Evolutionary conservation across 2,329 filamentous ascomycete genomes (phyloP).

Genomic region (Cladobotryum mycophilum): DNA sequence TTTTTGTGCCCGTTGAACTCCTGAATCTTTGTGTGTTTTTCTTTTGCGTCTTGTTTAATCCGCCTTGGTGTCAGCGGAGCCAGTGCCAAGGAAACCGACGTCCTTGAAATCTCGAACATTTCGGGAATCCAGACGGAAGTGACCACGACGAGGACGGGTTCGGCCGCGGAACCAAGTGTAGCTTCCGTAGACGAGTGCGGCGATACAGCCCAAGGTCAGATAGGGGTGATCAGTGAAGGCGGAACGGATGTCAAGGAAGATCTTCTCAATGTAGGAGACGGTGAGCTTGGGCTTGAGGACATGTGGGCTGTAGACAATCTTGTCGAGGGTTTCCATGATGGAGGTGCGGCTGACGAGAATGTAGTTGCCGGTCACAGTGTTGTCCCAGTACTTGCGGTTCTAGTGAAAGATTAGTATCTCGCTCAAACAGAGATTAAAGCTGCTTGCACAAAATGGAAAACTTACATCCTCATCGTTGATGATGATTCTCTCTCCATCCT

Average conservation of each 20-base stretch:
- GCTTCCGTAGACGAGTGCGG: slow-evolving; percentile 48
- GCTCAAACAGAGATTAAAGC: not conserved
- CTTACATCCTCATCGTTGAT: slow-evolving; percentile 97
- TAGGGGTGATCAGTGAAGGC: slow-evolving; percentile 55
- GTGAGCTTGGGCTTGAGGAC: slow-evolving; percentile 73
- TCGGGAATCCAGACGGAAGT: slow-evolving; percentile 54
- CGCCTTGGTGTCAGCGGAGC: slow-evolving; percentile 27
- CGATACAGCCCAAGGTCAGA: slow-evolving; percentile 50
- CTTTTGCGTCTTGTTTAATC: slow-evolving; percentile 19
- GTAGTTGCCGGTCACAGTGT: slow-evolving; percentile 77
- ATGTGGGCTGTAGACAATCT: slow-evolving; percentile 61
- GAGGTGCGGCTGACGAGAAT: slow-evolving; percentile 86
- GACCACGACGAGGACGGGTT: slow-evolving; percentile 46
- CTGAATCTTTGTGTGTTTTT: not conserved
- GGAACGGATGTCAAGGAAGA: slow-evolving; percentile 61
- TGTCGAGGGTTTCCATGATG: slow-evolving; percentile 79
- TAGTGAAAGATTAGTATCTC: slow-evolving; percentile 27
- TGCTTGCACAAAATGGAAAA: slow-evolving; percentile 16
- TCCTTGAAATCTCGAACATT: slow-evolving; percentile 53
- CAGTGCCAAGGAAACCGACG: slow-evolving; percentile 54
- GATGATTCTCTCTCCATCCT: slow-evolving; percentile 83
- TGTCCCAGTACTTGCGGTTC: slow-evolving; percentile 94
- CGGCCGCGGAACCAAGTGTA: slow-evolving; percentile 50
- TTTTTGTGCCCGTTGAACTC: not conserved
- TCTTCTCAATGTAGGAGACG: slow-evolving; percentile 63